Evolutionary conservation across 768 basidiomycete genomes (phyloP).

Genomic region (Mycena leptocephala): DNA sequence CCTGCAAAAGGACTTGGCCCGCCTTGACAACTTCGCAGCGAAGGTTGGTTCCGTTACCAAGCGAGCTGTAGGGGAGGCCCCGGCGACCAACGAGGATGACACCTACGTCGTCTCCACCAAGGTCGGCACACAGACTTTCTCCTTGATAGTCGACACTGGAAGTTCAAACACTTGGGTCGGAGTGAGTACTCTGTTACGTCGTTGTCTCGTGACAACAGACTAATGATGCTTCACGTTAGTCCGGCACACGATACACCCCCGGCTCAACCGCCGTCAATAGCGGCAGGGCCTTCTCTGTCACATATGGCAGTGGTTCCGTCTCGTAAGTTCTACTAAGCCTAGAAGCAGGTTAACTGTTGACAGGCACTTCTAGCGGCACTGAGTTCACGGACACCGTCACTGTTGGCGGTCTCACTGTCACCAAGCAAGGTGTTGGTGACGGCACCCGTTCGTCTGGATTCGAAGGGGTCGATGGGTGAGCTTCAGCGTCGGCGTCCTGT

Average conservation of each 20-base stretch:
- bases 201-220: not conserved
- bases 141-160: conserved; percentile 13
- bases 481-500: not conserved
- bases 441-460: not conserved
- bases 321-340: not conserved
- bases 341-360: not conserved
- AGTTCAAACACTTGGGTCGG: conserved; percentile 23
- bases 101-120: conserved; percentile 2
- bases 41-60: not conserved
- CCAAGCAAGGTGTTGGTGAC: not conserved
- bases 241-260: not conserved
- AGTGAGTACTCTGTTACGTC: not conserved
- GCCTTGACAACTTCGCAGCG: conserved; percentile 6
- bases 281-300: not conserved
- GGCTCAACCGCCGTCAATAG: not conserved
- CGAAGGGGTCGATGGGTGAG: conserved; percentile 8
- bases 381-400: conserved; percentile 20
- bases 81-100: conserved; percentile 7
- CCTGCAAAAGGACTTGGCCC: conserved; percentile 2
- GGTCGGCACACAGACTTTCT: conserved; percentile 16
- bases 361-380: conserved; percentile 6
- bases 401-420: not conserved
- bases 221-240: not conserved
- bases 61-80: conserved; percentile 4
- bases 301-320: conserved; percentile 2